Evolutionary conservation across 2,329 filamentous ascomycete genomes (phyloP).

Genomic region (Cylindrodendrum hubeiense): DNA sequence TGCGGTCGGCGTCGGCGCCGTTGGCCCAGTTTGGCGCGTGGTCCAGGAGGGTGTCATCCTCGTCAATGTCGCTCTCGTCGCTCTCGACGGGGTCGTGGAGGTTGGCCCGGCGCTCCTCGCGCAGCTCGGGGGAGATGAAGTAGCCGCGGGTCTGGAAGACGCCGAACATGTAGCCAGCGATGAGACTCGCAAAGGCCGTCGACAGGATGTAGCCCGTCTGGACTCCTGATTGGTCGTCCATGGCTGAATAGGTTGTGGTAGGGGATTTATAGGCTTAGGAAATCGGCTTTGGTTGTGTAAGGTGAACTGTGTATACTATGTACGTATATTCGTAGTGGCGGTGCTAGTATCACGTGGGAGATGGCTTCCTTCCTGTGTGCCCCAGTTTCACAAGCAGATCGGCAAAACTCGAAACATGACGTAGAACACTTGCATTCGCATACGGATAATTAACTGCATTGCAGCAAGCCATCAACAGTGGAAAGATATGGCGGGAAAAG

Average conservation of each 20-base stretch:
- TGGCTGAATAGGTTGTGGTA: conserved; percentile 29
- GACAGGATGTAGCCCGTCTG: conserved; percentile 74
- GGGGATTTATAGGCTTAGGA: background rate
- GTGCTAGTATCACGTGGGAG: conserved; percentile 20
- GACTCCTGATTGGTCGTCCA: conserved; percentile 53
- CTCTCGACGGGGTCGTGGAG: conserved; percentile 73
- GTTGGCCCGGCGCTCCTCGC: conserved; percentile 67
- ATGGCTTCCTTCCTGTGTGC: background rate
- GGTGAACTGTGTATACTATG: background rate
- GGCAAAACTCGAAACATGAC: conserved; percentile 9
- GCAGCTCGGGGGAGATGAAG: conserved; percentile 68
- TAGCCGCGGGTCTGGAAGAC: conserved; percentile 76
- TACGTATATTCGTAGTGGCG: background rate
- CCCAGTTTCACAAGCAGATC: conserved; percentile 16
- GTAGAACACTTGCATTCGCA: background rate
- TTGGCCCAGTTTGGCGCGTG: conserved; percentile 78
- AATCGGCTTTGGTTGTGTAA: background rate
- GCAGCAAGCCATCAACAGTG: background rate
- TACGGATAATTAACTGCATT: too few relatives aligned
- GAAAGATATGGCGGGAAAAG: background rate
- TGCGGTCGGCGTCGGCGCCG: conserved; percentile 68
- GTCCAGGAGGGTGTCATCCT: conserved; percentile 69
- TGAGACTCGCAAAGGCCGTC: conserved; percentile 78
- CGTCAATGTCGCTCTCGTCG: conserved; percentile 76
- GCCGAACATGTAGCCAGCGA: conserved; percentile 85